phyloP scores from a whole-genome alignment of 495 filamentous ascomycete species.

The Usnea hakonensis region DNA sequence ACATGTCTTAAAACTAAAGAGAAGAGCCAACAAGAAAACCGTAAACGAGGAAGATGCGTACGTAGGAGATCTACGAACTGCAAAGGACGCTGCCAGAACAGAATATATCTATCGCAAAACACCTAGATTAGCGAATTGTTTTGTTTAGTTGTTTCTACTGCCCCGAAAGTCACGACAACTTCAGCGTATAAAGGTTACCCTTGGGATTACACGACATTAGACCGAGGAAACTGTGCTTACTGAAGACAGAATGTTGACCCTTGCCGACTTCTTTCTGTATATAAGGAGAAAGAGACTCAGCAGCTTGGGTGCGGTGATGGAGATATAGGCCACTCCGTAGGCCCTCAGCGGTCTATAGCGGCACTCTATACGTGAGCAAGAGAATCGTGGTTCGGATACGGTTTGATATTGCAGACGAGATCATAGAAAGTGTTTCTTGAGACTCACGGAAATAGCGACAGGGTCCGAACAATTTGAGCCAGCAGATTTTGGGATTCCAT shows the following conservation, averaged over 20 bases:
- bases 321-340: conserved; percentile 18
- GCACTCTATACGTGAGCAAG: neutral
- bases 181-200: no score
- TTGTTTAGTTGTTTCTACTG: neutral
- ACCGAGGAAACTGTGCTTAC: neutral
- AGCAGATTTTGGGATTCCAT: neutral
- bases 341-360: conserved; percentile 11
- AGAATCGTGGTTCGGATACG: neutral
- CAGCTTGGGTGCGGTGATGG: conserved; percentile 12
- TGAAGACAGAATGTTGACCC: neutral
- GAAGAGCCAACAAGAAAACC: no score
- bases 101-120: neutral
- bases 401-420: neutral
- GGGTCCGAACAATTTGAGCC: neutral
- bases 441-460: neutral
- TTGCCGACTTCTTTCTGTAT: conserved; percentile 4
- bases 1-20: no score
- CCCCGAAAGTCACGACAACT: neutral
- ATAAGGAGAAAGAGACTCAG: conserved; percentile 12
- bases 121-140: conserved; percentile 1
- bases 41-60: no score
- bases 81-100: conserved; percentile 34
- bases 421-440: neutral
- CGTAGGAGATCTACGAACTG: conserved; percentile 60
- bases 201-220: neutral